A percentile compares a stretch with the other conserved stretches of the same genome.
These are phyloP conservation scores for Trichocladium uniseriatum DNA, from an alignment of 495 filamentous ascomycete genomes.

Conservation along the genomic window DNA sequence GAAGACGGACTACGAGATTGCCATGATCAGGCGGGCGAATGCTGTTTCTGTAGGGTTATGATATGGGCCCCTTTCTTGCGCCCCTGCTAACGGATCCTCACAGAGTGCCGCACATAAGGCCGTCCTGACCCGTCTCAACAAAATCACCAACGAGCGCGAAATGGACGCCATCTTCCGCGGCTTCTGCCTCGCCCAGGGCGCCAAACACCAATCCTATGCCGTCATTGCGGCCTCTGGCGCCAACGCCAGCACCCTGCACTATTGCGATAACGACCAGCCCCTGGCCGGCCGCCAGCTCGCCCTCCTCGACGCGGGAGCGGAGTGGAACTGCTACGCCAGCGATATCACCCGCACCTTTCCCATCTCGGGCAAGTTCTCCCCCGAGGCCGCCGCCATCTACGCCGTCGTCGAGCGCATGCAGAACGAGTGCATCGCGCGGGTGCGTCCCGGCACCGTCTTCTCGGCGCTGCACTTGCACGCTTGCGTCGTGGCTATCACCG, in stretches of 20 bases:
- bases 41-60: constrained; percentile 42
- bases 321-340: constrained; percentile 80
- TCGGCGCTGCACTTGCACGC: constrained; percentile 61
- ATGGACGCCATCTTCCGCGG: constrained; percentile 67
- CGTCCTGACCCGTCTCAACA: constrained; percentile 51
- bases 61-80: background rate
- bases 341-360: constrained; percentile 88
- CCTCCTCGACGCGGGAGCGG: constrained; percentile 76
- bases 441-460: constrained; percentile 58
- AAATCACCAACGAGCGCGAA: constrained; percentile 67
- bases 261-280: constrained; percentile 64
- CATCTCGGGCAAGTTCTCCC: constrained; percentile 52
- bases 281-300: constrained; percentile 60
- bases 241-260: constrained; percentile 81
- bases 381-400: constrained; percentile 62
- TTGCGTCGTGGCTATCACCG: constrained; percentile 59
- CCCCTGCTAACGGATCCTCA: background rate
- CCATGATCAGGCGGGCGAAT: constrained; percentile 69
- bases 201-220: constrained; percentile 74
- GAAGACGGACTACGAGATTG: constrained; percentile 75
- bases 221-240: constrained; percentile 71
- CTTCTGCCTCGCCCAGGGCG: constrained; percentile 59
- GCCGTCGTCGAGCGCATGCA: constrained; percentile 75
- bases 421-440: constrained; percentile 56
- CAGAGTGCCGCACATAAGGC: constrained; percentile 56